These are phyloP conservation scores for Rhodotorula sp. DNA, from an alignment of 1,284 basidiomycete species.

Conservation along the genomic window DNA sequence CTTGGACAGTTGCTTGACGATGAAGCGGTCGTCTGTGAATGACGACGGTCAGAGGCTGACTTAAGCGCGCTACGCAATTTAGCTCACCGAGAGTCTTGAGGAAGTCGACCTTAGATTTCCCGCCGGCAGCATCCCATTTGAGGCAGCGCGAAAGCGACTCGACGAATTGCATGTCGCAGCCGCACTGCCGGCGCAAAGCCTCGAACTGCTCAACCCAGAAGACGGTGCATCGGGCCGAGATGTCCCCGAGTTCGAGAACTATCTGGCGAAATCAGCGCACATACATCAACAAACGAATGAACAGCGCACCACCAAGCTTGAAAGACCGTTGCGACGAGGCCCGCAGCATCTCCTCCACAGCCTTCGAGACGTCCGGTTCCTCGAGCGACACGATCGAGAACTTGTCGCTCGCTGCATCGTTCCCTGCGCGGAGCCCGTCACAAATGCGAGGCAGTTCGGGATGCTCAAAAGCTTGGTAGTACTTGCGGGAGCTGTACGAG, in stretches of 20 bases:
- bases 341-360: conserved; percentile 42
- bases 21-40: conserved; percentile 87
- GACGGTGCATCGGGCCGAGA: conserved; percentile 85
- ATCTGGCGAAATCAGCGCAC: not conserved
- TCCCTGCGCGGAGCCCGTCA: not conserved
- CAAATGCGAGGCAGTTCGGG: conserved; percentile 4
- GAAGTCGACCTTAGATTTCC: conserved; percentile 95
- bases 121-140: conserved; percentile 93
- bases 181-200: conserved; percentile 83
- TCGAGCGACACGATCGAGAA: not conserved
- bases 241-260: conserved; percentile 24
- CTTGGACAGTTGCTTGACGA: conserved; percentile 92
- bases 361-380: conserved; percentile 9
- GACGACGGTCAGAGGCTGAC: not conserved
- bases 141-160: conserved; percentile 90
- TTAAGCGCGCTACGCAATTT: not conserved
- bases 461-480: conserved; percentile 58
- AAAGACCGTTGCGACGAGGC: conserved; percentile 30
- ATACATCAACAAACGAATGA: conserved; percentile 3
- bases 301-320: conserved; percentile 23
- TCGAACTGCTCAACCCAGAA: conserved; percentile 98
- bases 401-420: conserved; percentile 57
- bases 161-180: conserved; percentile 88
- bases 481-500: conserved; percentile 69
- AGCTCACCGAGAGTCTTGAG: conserved; percentile 83